phyloP scores from a whole-genome alignment of 2,329 filamentous ascomycete species.

The Neonectria sp. region DNA sequence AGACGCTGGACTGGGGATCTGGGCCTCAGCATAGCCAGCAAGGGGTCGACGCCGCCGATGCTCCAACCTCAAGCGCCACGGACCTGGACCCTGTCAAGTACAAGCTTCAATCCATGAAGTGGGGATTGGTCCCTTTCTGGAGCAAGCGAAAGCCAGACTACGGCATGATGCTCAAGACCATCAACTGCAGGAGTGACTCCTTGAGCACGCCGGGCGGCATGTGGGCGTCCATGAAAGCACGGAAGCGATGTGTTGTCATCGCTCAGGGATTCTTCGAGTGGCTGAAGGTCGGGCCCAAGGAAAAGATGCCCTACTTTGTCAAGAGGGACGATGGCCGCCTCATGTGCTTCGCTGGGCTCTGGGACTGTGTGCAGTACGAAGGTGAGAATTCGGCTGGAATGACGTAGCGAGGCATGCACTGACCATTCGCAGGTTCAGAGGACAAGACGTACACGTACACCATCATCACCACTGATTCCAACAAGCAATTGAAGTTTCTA shows the following conservation, averaged over 20 bases:
- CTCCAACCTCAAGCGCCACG: not conserved
- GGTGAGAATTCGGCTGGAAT: constrained; percentile 59
- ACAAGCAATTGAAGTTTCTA: constrained; percentile 85
- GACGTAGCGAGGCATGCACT: not conserved
- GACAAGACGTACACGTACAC: constrained; percentile 90
- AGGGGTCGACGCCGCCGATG: constrained; percentile 24
- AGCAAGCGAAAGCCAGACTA: constrained; percentile 88
- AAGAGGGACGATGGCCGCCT: constrained; percentile 86
- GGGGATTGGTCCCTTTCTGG: constrained; percentile 96
- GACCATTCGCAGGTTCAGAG: constrained; percentile 50
- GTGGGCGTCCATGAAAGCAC: constrained; percentile 93
- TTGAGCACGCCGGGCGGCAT: constrained; percentile 82
- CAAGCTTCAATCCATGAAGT: constrained; percentile 94
- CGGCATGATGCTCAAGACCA: constrained; percentile 84
- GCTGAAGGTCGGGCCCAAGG: constrained; percentile 83
- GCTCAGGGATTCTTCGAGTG: constrained; percentile 98
- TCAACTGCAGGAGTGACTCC: constrained; percentile 95
- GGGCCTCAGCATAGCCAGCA: constrained; percentile 51
- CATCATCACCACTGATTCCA: constrained; percentile 92
- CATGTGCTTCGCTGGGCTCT: constrained; percentile 92
- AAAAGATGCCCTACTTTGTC: constrained; percentile 88
- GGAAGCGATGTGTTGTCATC: constrained; percentile 88
- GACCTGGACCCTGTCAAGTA: constrained; percentile 66
- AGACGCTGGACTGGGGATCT: constrained; percentile 74
- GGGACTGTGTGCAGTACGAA: constrained; percentile 89